Evolutionary conservation across 371 early-diverging fungal species (phyloP), one percentile per base, ranked within the genome.

Genomic region (Mortierella sp.): DNA sequence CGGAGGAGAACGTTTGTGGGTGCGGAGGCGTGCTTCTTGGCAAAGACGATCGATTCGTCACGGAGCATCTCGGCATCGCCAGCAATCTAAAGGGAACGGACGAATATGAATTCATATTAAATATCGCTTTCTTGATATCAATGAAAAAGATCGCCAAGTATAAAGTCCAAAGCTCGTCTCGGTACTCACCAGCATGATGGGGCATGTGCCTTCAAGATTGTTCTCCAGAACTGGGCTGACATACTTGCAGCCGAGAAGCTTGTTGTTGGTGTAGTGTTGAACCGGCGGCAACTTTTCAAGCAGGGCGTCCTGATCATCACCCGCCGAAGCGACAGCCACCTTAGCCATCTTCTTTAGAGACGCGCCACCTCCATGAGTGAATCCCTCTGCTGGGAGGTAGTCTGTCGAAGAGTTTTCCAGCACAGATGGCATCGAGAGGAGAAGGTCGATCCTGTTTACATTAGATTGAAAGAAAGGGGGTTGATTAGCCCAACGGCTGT

Each of bases 1-100:
- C 87, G 86, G 66, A 88, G 85, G 16, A 83, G 79, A 45, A 90
- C 77, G 58, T 66, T 70, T n/a, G 85, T 68, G 24, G 66, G 34
- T 2, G 77, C 64, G 29, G 53, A 34, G 9, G 24, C 76, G 66
- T 75, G 75, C 55, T 70, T 76, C 64, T 73, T 78, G 14, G 73
- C 76, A 76, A 78, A 85, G 10, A 76, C 81, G 22, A 93, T 74
- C 6, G 92, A 87, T 71, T 94, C 94, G 77, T 94, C 94, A 4
- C 91, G 87, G 9, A 94, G 86, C 73, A 92, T 84, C 79, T 94
- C 94, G 14, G 87, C 88, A 19, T 88, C 87, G 4, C 94, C 94
- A 29, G 91, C 88, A 86, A 92, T 91, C 88, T 90, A 45, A 16
- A 13, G n/a, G n/a, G n/a, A 48, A 48, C n/a, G n/a, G n/a, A n/a